Evolutionary conservation across 352 stramenopile genomes (phyloP).

Genomic region (Globisporangium okanoganense): DNA sequence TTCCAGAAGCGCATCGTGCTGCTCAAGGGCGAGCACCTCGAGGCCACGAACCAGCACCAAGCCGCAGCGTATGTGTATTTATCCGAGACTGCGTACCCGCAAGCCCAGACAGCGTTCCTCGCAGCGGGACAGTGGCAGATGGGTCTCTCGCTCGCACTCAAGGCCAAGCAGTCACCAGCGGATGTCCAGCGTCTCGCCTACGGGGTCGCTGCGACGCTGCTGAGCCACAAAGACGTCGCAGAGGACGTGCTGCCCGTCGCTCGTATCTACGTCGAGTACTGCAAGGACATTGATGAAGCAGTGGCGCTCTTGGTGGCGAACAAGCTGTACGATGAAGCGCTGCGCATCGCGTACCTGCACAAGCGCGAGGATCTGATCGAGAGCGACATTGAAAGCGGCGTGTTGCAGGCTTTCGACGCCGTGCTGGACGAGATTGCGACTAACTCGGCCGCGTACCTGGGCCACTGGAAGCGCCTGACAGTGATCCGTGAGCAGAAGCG

Average conservation of each 20-base stretch:
- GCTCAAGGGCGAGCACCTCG: conserved; percentile 48
- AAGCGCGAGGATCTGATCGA: conserved; percentile 56
- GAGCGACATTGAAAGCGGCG: conserved; percentile 65
- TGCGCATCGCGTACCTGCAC: conserved; percentile 58
- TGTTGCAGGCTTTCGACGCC: conserved; percentile 38
- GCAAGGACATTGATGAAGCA: conserved; percentile 63
- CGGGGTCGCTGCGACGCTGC: conserved; percentile 42
- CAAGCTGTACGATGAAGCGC: conserved; percentile 53
- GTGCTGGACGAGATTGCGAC: conserved; percentile 45
- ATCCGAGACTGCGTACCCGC: conserved; percentile 28
- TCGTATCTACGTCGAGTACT: conserved; percentile 73
- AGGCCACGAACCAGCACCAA: conserved; percentile 32
- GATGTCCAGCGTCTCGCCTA: conserved; percentile 45
- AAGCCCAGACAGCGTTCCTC: conserved; percentile 55
- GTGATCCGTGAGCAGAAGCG: conserved; percentile 74
- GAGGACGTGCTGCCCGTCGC: conserved; percentile 32
- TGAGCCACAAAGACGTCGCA: conserved; percentile 31
- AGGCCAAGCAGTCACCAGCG: conserved; percentile 19
- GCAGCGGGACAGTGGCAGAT: conserved; percentile 56
- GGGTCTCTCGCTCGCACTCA: conserved; percentile 40
- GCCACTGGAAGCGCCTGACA: conserved; percentile 53
- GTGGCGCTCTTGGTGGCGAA: conserved; percentile 58
- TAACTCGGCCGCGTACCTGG: conserved; percentile 40
- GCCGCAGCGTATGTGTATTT: conserved; percentile 67
- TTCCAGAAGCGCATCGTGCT: conserved; percentile 39